Conservation (phyloP, 441 rosid species). For the Geranium incanum region DNA sequence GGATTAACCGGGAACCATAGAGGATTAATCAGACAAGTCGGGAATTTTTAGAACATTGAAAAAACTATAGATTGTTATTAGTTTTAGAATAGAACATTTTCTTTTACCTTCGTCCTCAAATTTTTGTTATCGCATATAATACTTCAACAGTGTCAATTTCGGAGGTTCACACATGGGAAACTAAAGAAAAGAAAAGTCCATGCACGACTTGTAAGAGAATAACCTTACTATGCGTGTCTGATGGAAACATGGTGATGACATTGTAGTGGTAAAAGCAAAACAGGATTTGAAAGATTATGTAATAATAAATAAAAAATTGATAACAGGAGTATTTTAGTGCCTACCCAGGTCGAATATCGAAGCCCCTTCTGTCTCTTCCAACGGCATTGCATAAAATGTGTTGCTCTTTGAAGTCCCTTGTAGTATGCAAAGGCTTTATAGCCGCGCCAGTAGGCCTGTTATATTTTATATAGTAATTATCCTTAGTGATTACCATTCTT, state of each 20-base stretch:
- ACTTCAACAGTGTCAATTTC: neutral
- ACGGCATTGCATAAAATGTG: constrained; percentile 60
- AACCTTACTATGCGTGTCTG: neutral
- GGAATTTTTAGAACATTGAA: too few species aligned
- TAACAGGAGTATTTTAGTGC: constrained; percentile 15
- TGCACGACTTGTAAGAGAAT: neutral
- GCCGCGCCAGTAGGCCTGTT: constrained; percentile 79
- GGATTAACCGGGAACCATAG: too few species aligned
- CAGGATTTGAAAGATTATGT: neutral
- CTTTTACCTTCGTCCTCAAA: neutral
- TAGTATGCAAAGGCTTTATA: constrained; percentile 54
- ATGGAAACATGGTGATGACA: neutral
- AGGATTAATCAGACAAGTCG: too few species aligned
- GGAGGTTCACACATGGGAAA: neutral
- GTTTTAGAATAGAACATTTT: neutral
- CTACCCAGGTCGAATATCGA: constrained; percentile 84
- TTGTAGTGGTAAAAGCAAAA: neutral
- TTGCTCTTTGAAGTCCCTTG: constrained; percentile 68
- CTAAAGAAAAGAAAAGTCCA: neutral
- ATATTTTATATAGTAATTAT: constrained; percentile 15
- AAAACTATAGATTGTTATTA: too few species aligned
- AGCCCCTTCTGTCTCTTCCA: constrained; percentile 93
- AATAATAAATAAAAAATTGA: neutral
- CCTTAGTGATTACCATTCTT: constrained; percentile 18
- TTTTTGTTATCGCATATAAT: neutral